A percentile compares a stretch with the other conserved stretches of the same genome.
phyloP scores from a whole-genome alignment of 768 basidiomycete species.

The Pleurotus eryngii region DNA sequence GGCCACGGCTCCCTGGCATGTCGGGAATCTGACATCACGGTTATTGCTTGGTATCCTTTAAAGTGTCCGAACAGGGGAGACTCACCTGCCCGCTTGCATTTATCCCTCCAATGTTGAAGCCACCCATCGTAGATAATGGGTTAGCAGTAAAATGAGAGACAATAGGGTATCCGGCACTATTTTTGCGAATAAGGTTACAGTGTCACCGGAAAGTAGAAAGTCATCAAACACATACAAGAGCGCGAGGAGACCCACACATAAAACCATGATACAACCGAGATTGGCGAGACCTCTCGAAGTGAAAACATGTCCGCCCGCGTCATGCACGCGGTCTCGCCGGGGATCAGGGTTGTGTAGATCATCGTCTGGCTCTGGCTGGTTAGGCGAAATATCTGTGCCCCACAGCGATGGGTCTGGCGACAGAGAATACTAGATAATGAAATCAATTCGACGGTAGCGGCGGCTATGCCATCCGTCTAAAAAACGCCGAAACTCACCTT shows the following conservation, averaged over 20 bases:
- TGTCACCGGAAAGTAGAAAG: neutral
- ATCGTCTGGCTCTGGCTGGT: constrained; percentile 61
- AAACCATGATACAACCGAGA: constrained; percentile 60
- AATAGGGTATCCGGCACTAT: constrained; percentile 62
- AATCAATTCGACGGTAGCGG: neutral
- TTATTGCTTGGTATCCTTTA: constrained; percentile 3
- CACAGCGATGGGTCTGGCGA: constrained; percentile 70
- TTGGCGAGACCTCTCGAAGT: constrained; percentile 71
- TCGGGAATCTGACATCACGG: constrained; percentile 42
- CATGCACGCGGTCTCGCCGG: constrained; percentile 53
- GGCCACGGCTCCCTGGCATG: constrained; percentile 59
- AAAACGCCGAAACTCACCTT: constrained; percentile 36
- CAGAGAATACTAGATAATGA: constrained; percentile 57
- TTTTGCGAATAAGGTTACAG: neutral
- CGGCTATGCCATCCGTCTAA: constrained; percentile 2
- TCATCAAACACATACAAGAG: constrained; percentile 48
- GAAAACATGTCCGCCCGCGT: constrained; percentile 58
- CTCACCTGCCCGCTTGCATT: constrained; percentile 70
- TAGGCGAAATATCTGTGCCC: constrained; percentile 64
- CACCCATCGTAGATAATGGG: constrained; percentile 46
- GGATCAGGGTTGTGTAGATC: constrained; percentile 75
- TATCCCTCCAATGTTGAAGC: constrained; percentile 74
- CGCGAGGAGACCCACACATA: constrained; percentile 48
- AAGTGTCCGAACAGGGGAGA: neutral
- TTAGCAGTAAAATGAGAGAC: constrained; percentile 52